Evolutionary conservation across 176 grass and related monocot species (phyloP), one percentile per base, ranked within the genome.

Genomic region (Olyra latifolia): DNA sequence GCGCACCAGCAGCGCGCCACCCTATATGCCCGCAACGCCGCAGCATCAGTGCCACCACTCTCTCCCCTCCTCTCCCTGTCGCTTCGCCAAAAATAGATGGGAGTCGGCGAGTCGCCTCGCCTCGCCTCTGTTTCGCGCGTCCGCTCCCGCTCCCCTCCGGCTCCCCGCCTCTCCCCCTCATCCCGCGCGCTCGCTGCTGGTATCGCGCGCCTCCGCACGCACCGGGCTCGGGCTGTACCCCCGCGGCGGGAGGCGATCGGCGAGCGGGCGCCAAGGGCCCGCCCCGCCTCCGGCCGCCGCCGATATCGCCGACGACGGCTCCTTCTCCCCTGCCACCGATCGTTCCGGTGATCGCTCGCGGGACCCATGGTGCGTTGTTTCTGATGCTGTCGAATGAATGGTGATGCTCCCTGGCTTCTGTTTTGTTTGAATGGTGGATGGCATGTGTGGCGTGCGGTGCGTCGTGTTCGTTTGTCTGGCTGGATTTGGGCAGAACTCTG

Each of bases 51-150:
- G 25, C 10, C 38, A 13, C 32, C 9, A n/a, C n/a, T n/a, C 7
- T 24, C 27, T 7, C 28, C 10, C 7, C 8, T 8, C 9, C 13
- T 2, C 6, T 65, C 47, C 38, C 39, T 16, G 7, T 13, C 16
- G 39, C 24, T 38, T 14, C 20, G 15, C 87, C 81, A 66, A 72
- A 88, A 83, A 88, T 88, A 88, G 86, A 72, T 30, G 41, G 67
- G 39, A 67, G 42, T 50, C 72, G 79, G 41, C 72, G 79, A 41
- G 61, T 86, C 76, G 83, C 72, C 79, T 71, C 72, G 79, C 50
- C 70, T 86, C 76, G 83, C 72, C 79, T 71, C 71, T 80, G 84
- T 39, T 80, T 45, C 69, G 65, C 78, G 52, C 65, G 41, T 41
- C 43, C 75, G 42, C 54, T 9, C 29, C 74, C 40, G 5, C 66